Conservation (phyloP, 2,329 filamentous ascomycete species). For the Boeremia lycopersici region DNA sequence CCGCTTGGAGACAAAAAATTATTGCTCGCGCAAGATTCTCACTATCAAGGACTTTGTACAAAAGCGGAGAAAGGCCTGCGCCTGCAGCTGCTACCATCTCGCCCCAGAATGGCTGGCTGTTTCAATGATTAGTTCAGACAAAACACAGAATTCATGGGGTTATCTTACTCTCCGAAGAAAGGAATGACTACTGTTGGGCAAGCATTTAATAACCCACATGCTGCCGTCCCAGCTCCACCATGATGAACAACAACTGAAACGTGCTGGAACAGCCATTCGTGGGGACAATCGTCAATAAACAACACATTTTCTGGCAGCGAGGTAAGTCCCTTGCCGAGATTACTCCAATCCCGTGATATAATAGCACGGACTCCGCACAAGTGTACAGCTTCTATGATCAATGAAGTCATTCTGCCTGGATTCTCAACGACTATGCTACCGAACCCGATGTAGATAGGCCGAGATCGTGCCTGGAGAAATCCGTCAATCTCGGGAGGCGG, state of each 20-base stretch:
- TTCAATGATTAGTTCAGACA: no score
- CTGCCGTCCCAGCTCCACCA: slow-evolving; percentile 70
- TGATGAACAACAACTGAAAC: slow-evolving; percentile 84
- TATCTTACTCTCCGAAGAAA: no score
- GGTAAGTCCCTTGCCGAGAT: slow-evolving; percentile 67
- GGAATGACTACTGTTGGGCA: no score
- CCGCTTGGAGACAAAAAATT: no score
- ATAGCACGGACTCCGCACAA: slow-evolving; percentile 71
- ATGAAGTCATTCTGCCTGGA: slow-evolving; percentile 31
- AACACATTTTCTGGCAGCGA: slow-evolving; percentile 65
- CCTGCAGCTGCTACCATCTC: no score
- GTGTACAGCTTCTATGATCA: slow-evolving; percentile 36
- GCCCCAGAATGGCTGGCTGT: no score
- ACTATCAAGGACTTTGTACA: no score
- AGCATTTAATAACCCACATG: slow-evolving; percentile 48
- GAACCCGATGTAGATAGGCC: slow-evolving; percentile 42
- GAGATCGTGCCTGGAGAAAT: slow-evolving; percentile 33
- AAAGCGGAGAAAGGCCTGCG: no score
- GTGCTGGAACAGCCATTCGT: slow-evolving; percentile 77
- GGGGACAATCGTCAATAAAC: slow-evolving; percentile 67
- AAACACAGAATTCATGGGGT: no score
- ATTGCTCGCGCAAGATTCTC: no score
- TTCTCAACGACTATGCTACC: slow-evolving; percentile 40
- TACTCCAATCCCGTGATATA: slow-evolving; percentile 84
- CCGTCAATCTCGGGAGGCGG: slow-evolving; percentile 25